Evolutionary conservation across 2,329 filamentous ascomycete species (phyloP), one percentile per base, ranked within the genome.

Genomic region (Coniochaeta sp.): DNA sequence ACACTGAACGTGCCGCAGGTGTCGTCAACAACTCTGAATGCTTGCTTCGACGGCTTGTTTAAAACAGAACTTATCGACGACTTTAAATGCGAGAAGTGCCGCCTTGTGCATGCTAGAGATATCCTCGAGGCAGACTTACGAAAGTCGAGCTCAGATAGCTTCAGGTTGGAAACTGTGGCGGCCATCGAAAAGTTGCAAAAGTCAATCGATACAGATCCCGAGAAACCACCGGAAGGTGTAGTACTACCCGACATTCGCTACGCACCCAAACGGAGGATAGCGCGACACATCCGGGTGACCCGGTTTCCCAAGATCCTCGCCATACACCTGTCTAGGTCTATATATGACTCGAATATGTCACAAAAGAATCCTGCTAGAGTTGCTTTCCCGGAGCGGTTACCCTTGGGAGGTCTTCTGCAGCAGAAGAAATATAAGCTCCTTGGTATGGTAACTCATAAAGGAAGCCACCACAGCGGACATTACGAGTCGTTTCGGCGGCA

Each of bases 61-160:
- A 96, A 96, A 75, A 91, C 91, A 0, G 95, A 99, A 73, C 89
- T 92, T 71, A 97, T 99, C 65, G 93, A 98, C 64, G 95, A 96
- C 71, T 99, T 96, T 79, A 93, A 90, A 67, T 99, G 95, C 76
- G 95, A 97, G 68, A 90, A 87, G 74, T 99, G 95, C 70, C 86
- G 92, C 24, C 80, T 99, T n/a, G 75, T 90, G 50, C 89, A 96
- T 72, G 92, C 92, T 4, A 76, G 90, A 59, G 79, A 86, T 33
- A 74, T 81, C 58, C 83, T 91, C 64, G 77, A 84, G 63, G 76
- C 79, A 7, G 86, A 91, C 64, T 71, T 88, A 36, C 54, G 54
- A 8, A 73, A 77, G 36, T 79, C 83, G 3, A 79, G 72, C 24
- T 83, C 84, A 0, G 79, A 82, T 6, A 72, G 71, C 22, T 83